These are phyloP conservation scores for Fusarium foetens DNA, from an alignment of 2,329 filamentous ascomycete species.

Conservation along the genomic window DNA sequence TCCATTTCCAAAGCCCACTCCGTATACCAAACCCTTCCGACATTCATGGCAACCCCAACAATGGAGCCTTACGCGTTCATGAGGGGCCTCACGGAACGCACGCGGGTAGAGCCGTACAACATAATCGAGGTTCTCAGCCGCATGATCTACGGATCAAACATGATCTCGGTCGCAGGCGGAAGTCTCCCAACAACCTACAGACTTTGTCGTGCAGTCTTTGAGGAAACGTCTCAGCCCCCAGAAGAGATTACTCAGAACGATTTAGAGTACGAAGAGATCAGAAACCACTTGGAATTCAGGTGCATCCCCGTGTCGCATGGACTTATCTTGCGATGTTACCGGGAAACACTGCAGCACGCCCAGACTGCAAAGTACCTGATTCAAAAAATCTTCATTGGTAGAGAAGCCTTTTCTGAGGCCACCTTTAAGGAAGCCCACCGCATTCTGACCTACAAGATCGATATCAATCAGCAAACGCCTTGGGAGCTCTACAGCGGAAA, in stretches of 20 bases:
- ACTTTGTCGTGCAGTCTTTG: background rate
- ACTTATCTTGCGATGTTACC: background rate
- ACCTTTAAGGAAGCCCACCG: constrained; percentile 40
- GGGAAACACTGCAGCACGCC: constrained; percentile 27
- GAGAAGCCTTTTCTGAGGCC: constrained; percentile 19
- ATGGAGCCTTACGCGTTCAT: background rate
- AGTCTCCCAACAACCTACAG: background rate
- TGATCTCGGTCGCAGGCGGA: constrained; percentile 5
- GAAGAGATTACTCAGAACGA: background rate
- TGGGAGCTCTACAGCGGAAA: constrained; percentile 28
- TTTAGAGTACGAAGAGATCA: background rate
- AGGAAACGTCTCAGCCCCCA: background rate
- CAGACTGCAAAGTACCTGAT: constrained; percentile 30
- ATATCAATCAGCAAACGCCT: background rate
- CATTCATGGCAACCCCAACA: background rate
- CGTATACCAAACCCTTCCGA: background rate
- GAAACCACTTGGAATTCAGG: background rate
- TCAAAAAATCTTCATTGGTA: background rate
- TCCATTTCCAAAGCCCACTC: background rate
- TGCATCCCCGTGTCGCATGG: too few species aligned
- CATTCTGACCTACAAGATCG: constrained; percentile 25
- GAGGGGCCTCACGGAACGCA: background rate
- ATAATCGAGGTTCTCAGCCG: background rate
- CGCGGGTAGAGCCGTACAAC: background rate
- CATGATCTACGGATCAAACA: constrained; percentile 20